Conservation (phyloP, 306 rosid species). For the Cicer pinnatifidum region DNA sequence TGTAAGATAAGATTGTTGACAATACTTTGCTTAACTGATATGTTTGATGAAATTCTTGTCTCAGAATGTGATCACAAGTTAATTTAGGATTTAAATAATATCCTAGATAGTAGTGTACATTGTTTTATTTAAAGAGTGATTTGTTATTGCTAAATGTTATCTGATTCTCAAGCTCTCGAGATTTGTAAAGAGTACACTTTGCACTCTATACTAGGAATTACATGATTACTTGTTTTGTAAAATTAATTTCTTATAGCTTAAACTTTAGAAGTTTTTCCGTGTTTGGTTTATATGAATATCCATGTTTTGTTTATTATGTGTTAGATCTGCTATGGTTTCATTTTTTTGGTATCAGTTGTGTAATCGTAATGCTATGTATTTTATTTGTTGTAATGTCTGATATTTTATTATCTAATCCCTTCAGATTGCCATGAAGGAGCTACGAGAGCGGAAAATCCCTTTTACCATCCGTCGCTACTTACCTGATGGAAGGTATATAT, state of each 20-base stretch:
- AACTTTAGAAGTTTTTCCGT: not conserved
- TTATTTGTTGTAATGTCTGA: conserved; percentile 20
- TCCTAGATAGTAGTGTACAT: not conserved
- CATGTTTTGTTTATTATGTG: conserved; percentile 4
- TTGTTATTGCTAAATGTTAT: not conserved
- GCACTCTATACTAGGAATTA: not conserved
- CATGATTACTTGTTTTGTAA: not conserved
- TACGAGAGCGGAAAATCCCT: conserved; percentile 89
- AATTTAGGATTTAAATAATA: not conserved
- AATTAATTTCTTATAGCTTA: not conserved
- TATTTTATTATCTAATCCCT: conserved; percentile 28
- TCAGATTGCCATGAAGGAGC: conserved; percentile 97
- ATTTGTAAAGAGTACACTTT: not conserved
- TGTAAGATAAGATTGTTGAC: not conserved
- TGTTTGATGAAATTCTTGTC: not conserved
- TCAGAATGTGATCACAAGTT: not conserved
- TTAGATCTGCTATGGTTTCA: not conserved
- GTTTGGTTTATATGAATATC: not conserved
- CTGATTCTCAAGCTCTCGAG: not conserved
- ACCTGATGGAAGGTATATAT: conserved; percentile 91
- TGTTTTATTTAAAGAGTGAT: conserved; percentile 6
- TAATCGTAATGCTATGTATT: not conserved
- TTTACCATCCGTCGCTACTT: conserved; percentile 95
- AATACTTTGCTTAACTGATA: conserved; percentile 14
- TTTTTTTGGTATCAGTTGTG: conserved; percentile 4